Base-by-base conservation (phyloP, 2,329 filamentous ascomycete genomes). In the Didymella exigua region DNA sequence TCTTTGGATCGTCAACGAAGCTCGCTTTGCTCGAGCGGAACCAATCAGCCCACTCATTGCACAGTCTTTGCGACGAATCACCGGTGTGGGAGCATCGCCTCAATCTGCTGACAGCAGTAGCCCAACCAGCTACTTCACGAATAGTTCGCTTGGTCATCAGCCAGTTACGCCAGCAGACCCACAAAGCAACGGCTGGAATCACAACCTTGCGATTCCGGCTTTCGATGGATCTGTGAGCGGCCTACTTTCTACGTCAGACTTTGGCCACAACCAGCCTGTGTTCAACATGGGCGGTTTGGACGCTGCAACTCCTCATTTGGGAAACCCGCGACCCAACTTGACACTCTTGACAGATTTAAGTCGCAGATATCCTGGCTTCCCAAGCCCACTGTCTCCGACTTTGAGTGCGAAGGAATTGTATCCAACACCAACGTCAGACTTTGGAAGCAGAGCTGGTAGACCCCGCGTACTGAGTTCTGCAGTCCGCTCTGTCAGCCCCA, bases 1-100 rank as follows among this genome's bases (percentile, higher is more conserved):
- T 27, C 63, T 76, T 11, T 75, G 73, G 71, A 67, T 70, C 18
- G 62, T 70, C 27, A 70, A 74, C 11, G 72, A 75, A 44, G 69
- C 70, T 37, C 70, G 74, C n/a, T 76, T 76, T 53, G 71, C 74
- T 42, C 65, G 68, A 29, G 60, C 63, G 9, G 62, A 67, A 27
- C 58, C 50, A 4, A 52, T 74, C 19, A 64, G 65, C 10, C 37
- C 64, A 23, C 43, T 67, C 7, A 63, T 52, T 42, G 66, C 67
- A 34, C 59, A 70, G 37, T 64, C 64, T 26, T 58, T 74, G 40
- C 68, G 71, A 34, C 61, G 62, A 4, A 68, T 74, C 23, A 71
- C 72, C 2, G 42, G 69, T 41, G 63, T 69, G 44, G 69, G 70
- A 8, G 50, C 61, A 26, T 61, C 61, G 16, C 16, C 48, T n/a